Conservation (phyloP, 345 rosid genomes). For the Salix exigua region DNA sequence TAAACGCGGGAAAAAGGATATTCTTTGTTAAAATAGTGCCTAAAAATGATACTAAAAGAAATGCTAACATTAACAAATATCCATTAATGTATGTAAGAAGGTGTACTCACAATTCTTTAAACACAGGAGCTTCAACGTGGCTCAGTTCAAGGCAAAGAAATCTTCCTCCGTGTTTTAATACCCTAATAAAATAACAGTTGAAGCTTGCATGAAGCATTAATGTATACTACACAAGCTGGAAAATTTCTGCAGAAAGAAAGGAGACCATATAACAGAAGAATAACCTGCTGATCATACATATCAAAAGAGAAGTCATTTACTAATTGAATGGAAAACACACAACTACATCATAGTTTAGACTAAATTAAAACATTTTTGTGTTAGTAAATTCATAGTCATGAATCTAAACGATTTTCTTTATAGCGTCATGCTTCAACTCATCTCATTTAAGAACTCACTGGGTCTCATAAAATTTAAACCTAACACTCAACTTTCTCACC, state of each 20-base stretch:
- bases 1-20: not conserved
- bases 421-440: not conserved
- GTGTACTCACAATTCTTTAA: slow-evolving; percentile 76
- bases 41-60: not conserved
- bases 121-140: slow-evolving; percentile 78
- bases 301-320: not conserved
- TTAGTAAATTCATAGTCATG: too few relatives aligned
- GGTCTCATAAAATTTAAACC: not conserved
- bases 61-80: not conserved
- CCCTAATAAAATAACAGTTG: slow-evolving; percentile 33
- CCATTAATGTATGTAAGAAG: not conserved
- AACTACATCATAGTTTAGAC: too few relatives aligned
- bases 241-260: not conserved
- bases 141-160: slow-evolving; percentile 93
- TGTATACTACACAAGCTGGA: not conserved
- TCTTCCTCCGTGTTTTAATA: slow-evolving; percentile 87
- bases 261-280: not conserved
- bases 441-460: not conserved
- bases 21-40: not conserved
- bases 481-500: not conserved
- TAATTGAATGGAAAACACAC: too few relatives aligned
- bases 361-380: too few relatives aligned
- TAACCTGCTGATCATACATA: not conserved
- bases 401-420: too few relatives aligned
- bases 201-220: not conserved